These are phyloP conservation scores for Irpex sp. DNA, from an alignment of 1,284 basidiomycete species.

Conservation along the genomic window DNA sequence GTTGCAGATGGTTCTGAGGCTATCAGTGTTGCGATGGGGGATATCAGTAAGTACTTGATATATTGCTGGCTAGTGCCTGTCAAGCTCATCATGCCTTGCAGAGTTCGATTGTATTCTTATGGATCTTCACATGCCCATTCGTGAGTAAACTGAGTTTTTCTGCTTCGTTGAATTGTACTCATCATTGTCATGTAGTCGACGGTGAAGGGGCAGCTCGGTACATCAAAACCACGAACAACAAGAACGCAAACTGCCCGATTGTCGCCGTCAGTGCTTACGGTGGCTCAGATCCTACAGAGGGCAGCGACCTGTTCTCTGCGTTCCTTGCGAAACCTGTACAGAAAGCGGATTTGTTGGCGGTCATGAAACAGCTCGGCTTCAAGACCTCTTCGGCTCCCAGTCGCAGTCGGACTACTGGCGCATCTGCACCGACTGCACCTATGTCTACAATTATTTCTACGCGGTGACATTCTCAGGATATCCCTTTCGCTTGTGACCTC, in stretches of 20 bases:
- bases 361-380: conserved; percentile 85
- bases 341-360: conserved; percentile 77
- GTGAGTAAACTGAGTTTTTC: conserved; percentile 44
- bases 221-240: conserved; percentile 93
- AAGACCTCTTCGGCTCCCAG: conserved; percentile 71
- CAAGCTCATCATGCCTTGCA: conserved; percentile 25
- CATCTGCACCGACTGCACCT: background rate
- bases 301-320: conserved; percentile 80
- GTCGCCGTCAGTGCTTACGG: conserved; percentile 88
- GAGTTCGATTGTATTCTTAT: conserved; percentile 89
- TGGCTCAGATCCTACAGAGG: conserved; percentile 60
- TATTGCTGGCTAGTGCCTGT: background rate
- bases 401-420: conserved; percentile 9
- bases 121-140: conserved; percentile 87
- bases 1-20: conserved; percentile 96
- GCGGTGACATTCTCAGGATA: conserved; percentile 2
- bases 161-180: conserved; percentile 11
- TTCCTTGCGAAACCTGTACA: conserved; percentile 86
- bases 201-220: conserved; percentile 91
- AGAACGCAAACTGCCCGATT: conserved; percentile 86
- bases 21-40: conserved; percentile 94
- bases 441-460: background rate
- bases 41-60: conserved; percentile 72
- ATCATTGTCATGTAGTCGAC: conserved; percentile 53
- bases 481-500: conserved; percentile 17